phyloP scores from a whole-genome alignment of 139 green algal species.

The Chlamydomonas sp. region DNA sequence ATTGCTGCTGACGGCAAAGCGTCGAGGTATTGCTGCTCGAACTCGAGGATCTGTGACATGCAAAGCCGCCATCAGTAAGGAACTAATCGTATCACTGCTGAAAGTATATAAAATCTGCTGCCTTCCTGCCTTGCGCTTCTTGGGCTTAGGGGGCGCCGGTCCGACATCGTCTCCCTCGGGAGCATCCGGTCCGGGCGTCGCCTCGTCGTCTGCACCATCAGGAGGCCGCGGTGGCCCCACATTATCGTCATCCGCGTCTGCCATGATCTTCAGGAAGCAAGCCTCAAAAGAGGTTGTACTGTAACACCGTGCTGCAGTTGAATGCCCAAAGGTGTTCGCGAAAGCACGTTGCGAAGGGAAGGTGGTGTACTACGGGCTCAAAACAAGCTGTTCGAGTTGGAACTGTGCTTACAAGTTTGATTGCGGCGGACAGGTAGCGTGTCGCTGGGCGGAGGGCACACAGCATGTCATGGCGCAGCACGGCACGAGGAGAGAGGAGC shows the following conservation, averaged over 20 bases:
- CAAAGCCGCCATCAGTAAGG: not conserved
- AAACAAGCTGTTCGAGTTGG: too few relatives aligned
- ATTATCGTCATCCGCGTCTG: not conserved
- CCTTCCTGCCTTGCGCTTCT: conserved; percentile 66
- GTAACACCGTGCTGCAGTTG: too few relatives aligned
- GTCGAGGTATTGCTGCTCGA: conserved; percentile 82
- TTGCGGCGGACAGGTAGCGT: too few relatives aligned
- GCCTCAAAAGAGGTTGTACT: not conserved
- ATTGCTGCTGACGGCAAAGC: conserved; percentile 80
- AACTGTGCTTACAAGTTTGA: too few relatives aligned
- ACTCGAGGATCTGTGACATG: conserved; percentile 71
- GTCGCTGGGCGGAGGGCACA: too few relatives aligned
- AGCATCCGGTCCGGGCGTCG: not conserved
- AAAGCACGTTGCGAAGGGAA: too few relatives aligned
- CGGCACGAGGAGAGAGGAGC: too few relatives aligned
- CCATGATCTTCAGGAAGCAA: conserved; percentile 1
- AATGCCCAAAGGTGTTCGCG: too few relatives aligned
- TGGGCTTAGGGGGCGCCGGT: conserved; percentile 59
- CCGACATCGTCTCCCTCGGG: conserved; percentile 56
- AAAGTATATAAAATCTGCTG: not conserved
- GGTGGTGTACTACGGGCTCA: too few relatives aligned
- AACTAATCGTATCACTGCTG: not conserved
- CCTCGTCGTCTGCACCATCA: not conserved
- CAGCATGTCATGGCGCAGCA: too few relatives aligned
- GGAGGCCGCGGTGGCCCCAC: conserved; percentile 11